A percentile compares a stretch with the other conserved stretches of the same genome.
Conservation (phyloP, 139 green algal genomes). For the Chlamydomonas sphaeroides region DNA sequence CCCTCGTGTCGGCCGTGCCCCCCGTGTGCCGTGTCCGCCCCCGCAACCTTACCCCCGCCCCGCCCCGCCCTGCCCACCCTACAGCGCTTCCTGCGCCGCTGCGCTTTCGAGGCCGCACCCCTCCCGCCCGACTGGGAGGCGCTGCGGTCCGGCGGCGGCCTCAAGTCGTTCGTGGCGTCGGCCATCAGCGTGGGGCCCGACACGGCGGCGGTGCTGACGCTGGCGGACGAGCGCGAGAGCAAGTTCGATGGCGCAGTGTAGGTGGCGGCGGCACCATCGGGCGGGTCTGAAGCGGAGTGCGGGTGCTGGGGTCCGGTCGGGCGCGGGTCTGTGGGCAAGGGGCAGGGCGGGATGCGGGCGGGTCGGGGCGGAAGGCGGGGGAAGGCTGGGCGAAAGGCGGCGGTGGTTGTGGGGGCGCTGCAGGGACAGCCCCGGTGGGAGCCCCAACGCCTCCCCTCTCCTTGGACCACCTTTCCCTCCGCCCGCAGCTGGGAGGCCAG, state of each 20-base stretch:
- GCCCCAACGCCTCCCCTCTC: too few relatives aligned
- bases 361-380: too few relatives aligned
- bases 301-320: too few relatives aligned
- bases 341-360: too few relatives aligned
- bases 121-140: conserved; percentile 28
- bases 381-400: too few relatives aligned
- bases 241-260: conserved; percentile 11
- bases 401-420: too few relatives aligned
- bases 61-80: neutral
- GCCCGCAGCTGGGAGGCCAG: neutral
- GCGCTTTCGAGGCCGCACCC: neutral
- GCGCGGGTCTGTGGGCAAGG: too few relatives aligned
- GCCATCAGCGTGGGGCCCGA: conserved; percentile 12
- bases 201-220: conserved; percentile 21
- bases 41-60: neutral
- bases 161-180: conserved; percentile 12
- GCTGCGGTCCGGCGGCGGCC: conserved; percentile 1
- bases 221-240: conserved; percentile 7
- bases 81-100: conserved; percentile 28
- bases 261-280: neutral
- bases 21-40: too few relatives aligned
- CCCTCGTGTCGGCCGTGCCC: too few relatives aligned
- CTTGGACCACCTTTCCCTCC: too few relatives aligned
- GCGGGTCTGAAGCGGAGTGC: too few relatives aligned
- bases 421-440: too few relatives aligned